phyloP scores from a whole-genome alignment of 2,329 filamentous ascomycete genomes.

The Thielaviopsis ethacetica region DNA sequence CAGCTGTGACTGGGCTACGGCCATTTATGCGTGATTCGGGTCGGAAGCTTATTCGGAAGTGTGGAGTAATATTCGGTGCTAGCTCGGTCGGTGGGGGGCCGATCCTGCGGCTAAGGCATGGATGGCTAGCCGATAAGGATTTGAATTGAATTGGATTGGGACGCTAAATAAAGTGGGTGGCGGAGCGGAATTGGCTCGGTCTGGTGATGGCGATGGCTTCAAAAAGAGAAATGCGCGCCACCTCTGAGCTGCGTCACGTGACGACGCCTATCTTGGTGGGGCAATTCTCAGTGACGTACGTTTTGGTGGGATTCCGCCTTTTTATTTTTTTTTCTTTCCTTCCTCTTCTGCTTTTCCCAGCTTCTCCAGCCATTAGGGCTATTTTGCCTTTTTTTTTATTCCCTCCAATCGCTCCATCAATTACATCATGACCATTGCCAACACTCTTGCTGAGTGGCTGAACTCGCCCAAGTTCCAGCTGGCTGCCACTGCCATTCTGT shows the following conservation, averaged over 20 bases:
- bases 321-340: not conserved
- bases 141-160: too few relatives aligned
- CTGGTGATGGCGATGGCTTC: not conserved
- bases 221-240: too few relatives aligned
- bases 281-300: too few relatives aligned
- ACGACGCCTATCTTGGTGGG: not conserved
- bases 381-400: not conserved
- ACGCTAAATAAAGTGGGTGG: not conserved
- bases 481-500: conserved; percentile 51
- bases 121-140: not conserved
- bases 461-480: conserved; percentile 40
- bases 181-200: not conserved
- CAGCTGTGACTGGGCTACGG: conserved; percentile 17
- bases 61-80: too few relatives aligned
- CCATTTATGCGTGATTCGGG: not conserved
- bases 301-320: not conserved
- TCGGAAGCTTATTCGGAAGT: not conserved
- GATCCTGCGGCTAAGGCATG: not conserved
- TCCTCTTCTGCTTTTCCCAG: conserved; percentile 16
- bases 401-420: not conserved
- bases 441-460: conserved; percentile 9
- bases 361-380: not conserved
- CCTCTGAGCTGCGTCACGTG: not conserved
- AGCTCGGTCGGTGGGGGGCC: too few relatives aligned
- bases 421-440: conserved; percentile 8